These are phyloP conservation scores for Colletotrichum chrysophilum DNA, from an alignment of 2,329 filamentous ascomycete species.

Conservation along the genomic window DNA sequence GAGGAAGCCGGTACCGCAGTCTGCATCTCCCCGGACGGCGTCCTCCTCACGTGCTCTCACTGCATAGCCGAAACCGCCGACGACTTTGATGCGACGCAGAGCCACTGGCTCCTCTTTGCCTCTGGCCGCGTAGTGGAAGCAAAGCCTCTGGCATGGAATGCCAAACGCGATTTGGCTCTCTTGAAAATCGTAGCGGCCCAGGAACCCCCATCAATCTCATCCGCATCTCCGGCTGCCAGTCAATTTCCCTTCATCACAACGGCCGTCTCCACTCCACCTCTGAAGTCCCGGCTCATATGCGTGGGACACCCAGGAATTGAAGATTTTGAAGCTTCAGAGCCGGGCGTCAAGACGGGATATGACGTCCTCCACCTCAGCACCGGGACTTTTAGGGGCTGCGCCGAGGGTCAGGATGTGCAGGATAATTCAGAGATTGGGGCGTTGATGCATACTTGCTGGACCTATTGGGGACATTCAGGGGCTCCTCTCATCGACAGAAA, in stretches of 20 bases:
- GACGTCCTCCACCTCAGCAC: slow-evolving; percentile 51
- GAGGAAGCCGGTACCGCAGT: slow-evolving; percentile 56
- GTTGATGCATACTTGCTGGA: slow-evolving; percentile 60
- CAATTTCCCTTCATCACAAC: slow-evolving; percentile 27
- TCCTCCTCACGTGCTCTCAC: slow-evolving; percentile 56
- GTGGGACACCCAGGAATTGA: slow-evolving; percentile 40
- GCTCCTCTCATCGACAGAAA: slow-evolving; percentile 48
- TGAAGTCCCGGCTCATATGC: slow-evolving; percentile 32
- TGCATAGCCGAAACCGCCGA: slow-evolving; percentile 48
- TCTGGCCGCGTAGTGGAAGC: slow-evolving; percentile 43
- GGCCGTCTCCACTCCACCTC: slow-evolving; percentile 20
- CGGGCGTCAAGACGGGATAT: slow-evolving; percentile 44
- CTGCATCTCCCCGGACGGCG: slow-evolving; percentile 47
- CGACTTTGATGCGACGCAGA: slow-evolving; percentile 33
- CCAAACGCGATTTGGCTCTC: slow-evolving; percentile 49
- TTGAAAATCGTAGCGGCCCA: slow-evolving; percentile 40
- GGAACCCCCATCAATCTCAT: background rate
- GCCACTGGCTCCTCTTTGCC: slow-evolving; percentile 48
- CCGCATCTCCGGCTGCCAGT: background rate
- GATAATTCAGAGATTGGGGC: slow-evolving; percentile 58
- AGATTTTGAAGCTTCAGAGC: slow-evolving; percentile 45
- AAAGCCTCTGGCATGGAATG: slow-evolving; percentile 45
- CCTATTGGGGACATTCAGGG: slow-evolving; percentile 62
- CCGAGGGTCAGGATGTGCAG: slow-evolving; percentile 43
- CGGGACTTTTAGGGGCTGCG: slow-evolving; percentile 45